Evolutionary conservation across 192 early-diverging fungal genomes (phyloP).

Genomic region (Haplosporangium gracile): DNA sequence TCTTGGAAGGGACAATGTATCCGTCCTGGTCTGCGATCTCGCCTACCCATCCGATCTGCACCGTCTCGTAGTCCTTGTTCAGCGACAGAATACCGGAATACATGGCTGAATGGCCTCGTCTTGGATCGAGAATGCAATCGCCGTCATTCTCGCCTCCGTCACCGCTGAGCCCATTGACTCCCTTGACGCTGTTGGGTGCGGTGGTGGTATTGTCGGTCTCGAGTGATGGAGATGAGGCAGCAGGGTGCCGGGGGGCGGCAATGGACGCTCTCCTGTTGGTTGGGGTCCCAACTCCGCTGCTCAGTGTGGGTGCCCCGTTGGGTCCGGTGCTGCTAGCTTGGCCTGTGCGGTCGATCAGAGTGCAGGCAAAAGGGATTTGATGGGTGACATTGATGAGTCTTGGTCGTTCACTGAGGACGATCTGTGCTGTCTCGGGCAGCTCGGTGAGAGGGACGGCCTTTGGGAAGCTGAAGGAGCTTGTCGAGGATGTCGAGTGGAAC

Average conservation of each 20-base stretch:
- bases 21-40: slow-evolving; percentile 69
- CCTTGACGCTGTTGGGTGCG: not conserved
- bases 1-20: slow-evolving; percentile 65
- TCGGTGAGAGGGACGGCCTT: slow-evolving; percentile 36
- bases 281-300: slow-evolving; percentile 12
- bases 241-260: slow-evolving; percentile 37
- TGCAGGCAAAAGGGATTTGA: slow-evolving; percentile 63
- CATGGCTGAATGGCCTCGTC: slow-evolving; percentile 91
- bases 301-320: not conserved
- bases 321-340: not conserved
- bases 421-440: slow-evolving; percentile 47
- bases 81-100: slow-evolving; percentile 87
- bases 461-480: slow-evolving; percentile 18
- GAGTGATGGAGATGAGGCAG: slow-evolving; percentile 24
- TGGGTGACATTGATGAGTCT: slow-evolving; percentile 69
- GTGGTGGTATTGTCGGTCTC: not conserved
- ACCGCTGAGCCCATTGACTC: not conserved
- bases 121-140: slow-evolving; percentile 66
- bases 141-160: not conserved
- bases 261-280: slow-evolving; percentile 38
- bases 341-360: slow-evolving; percentile 40
- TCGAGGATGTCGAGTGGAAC: slow-evolving; percentile 30
- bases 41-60: slow-evolving; percentile 84
- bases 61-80: slow-evolving; percentile 66
- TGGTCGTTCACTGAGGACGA: slow-evolving; percentile 41